A percentile compares a stretch with the other conserved stretches of the same genome.
Conservation (phyloP, 257 asterid genomes). For the Echites panduratus region DNA sequence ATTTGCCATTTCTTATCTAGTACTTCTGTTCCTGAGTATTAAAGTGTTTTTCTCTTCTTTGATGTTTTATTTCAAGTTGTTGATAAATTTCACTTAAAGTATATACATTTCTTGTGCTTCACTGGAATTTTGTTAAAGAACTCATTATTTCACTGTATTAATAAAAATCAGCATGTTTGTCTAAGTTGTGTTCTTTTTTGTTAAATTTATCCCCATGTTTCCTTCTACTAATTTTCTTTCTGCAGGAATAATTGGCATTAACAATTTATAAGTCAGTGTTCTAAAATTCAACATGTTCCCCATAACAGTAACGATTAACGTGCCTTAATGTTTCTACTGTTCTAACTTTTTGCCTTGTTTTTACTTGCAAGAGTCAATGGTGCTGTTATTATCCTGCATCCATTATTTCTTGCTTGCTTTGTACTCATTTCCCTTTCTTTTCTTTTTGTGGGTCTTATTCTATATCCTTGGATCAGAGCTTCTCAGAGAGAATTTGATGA, state of each 20-base stretch:
- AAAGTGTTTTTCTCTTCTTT: conserved; percentile 12
- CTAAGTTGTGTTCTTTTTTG: too few species aligned
- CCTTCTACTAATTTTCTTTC: neutral
- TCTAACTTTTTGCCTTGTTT: neutral
- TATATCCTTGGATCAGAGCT: conserved; percentile 47
- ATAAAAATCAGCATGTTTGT: neutral
- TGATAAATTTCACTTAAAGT: too few species aligned
- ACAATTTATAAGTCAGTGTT: neutral
- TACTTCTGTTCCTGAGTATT: neutral
- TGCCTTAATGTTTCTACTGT: neutral
- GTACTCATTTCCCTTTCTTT: neutral
- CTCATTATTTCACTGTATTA: neutral
- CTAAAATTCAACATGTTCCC: neutral
- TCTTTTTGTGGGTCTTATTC: conserved; percentile 6
- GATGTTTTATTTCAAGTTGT: neutral
- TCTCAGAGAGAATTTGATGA: conserved; percentile 69
- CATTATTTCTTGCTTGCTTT: neutral
- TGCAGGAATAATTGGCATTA: neutral
- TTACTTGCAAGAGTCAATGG: neutral
- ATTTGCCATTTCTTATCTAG: neutral
- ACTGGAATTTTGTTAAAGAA: neutral
- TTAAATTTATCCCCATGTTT: too few species aligned
- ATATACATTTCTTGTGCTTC: neutral
- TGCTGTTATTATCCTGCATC: neutral
- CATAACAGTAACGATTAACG: neutral